These are phyloP conservation scores for Ascochyta fabae DNA, from an alignment of 2,329 filamentous ascomycete genomes.

Conservation along the genomic window DNA sequence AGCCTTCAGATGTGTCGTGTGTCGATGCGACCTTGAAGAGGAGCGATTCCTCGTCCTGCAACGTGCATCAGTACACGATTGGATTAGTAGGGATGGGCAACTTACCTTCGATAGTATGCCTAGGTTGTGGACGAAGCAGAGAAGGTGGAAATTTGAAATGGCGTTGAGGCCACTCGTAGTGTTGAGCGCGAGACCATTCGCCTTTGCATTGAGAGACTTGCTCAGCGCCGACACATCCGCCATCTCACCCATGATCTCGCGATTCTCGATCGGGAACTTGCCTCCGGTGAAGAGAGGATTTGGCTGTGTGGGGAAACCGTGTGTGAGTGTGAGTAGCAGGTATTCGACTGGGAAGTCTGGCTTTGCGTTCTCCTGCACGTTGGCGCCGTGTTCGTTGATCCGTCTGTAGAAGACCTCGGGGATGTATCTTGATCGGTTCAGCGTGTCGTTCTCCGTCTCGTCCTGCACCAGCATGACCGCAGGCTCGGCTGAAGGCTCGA, in stretches of 20 bases:
- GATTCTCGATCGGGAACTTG: slow-evolving; percentile 89
- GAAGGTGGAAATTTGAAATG: slow-evolving; percentile 90
- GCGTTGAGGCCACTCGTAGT: slow-evolving; percentile 69
- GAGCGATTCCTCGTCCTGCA: slow-evolving; percentile 84
- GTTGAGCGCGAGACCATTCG: slow-evolving; percentile 59
- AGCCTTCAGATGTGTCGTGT: slow-evolving; percentile 80
- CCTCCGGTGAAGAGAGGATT: slow-evolving; percentile 75
- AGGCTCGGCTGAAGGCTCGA: slow-evolving; percentile 93
- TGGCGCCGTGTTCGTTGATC: slow-evolving; percentile 95
- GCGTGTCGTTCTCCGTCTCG: slow-evolving; percentile 81
- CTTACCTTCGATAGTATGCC: slow-evolving; percentile 82
- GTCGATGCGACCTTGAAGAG: slow-evolving; percentile 83
- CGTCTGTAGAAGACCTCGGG: slow-evolving; percentile 96
- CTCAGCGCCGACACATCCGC: slow-evolving; percentile 76
- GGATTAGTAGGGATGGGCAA: not conserved
- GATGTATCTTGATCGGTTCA: slow-evolving; percentile 80
- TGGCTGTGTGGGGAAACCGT: slow-evolving; percentile 86
- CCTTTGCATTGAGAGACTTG: slow-evolving; percentile 70
- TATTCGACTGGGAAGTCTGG: slow-evolving; percentile 97
- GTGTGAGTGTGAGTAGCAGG: slow-evolving; percentile 91
- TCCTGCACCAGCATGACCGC: slow-evolving; percentile 92
- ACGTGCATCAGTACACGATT: slow-evolving; percentile 1
- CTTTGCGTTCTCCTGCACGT: slow-evolving; percentile 96
- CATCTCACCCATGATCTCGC: slow-evolving; percentile 81
- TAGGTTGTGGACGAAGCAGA: slow-evolving; percentile 84